Base-by-base conservation (phyloP, 2,329 filamentous ascomycete species). In the Cordyceps javanica region DNA sequence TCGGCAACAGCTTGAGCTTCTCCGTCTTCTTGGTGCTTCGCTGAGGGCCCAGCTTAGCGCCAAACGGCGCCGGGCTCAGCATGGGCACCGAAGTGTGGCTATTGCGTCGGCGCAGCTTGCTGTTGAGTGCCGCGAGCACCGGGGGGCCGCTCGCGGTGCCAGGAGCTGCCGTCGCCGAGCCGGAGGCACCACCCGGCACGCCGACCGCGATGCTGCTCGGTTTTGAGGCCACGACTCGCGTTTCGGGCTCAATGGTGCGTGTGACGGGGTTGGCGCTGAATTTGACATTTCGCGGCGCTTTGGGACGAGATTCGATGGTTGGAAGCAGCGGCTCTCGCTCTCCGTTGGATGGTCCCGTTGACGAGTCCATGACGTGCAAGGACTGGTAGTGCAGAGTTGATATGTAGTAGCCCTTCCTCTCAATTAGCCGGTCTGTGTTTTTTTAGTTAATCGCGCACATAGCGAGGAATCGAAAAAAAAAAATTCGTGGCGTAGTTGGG, bases 1-100 rank as follows among this genome's bases (percentile, higher is more conserved):
- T 94, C 1, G 94, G 94, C 16, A 99, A 77, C n/a, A 99, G 82
- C 75, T 99, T 99, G 60, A 99, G 81, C 76, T 99, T 99, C 76
- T 97, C 91, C 2, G 91, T 91, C 62, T 90, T 97, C 73, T 96
- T 95, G 25, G 92, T 96, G 58, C 91, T 97, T 71, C 94, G 80
- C 71, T 99, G 94, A 0, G 94, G 93, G 2, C 94, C 94, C 59
- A 97, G 91, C 74, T 97, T 97, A 54, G 82, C 73, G 2, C 67
- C 72, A 28, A 68, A 63, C 13, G 72, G 67, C 8, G 73, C 68
- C 36, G 73, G 65, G 26, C 68, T 64, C 38, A 71, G 64, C 36
- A 73, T 69, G 38, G 71, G 68, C 2, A 75, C 70, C 21, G 70
- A 72, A 19, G 90, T 87, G 66, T 91, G 87, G 72, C 90, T 96